Percentiles rank a stretch among this genome's conserved stretches.
phyloP scores from a whole-genome alignment of 164 flowering plant genomes.

The Umbilicus rupestris region DNA sequence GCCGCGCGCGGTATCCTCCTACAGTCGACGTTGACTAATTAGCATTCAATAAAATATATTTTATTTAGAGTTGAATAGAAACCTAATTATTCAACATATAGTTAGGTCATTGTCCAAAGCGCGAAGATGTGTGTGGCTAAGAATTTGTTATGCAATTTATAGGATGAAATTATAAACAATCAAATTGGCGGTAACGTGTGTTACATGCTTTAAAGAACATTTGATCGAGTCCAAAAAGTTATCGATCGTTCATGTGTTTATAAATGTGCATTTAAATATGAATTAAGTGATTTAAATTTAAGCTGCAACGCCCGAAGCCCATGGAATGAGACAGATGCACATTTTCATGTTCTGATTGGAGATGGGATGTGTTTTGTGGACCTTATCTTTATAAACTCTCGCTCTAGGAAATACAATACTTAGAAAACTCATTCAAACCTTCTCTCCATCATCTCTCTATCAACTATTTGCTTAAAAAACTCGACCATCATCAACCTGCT shows the following conservation, averaged over 20 bases:
- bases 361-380: neutral
- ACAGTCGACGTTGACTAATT: conserved; percentile 2
- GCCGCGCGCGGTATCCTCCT: neutral
- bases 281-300: neutral
- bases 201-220: neutral
- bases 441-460: neutral
- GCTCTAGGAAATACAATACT: neutral
- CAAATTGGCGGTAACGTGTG: too few species aligned
- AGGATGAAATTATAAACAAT: too few species aligned
- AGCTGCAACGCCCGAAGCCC: conserved; percentile 4
- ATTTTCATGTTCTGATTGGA: conserved; percentile 5
- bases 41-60: neutral
- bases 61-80: neutral
- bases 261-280: neutral
- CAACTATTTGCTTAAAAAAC: conserved; percentile 1
- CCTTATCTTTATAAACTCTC: conserved; percentile 6
- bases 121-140: too few species aligned
- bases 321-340: conserved; percentile 6
- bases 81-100: neutral
- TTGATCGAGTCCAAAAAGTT: neutral
- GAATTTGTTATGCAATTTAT: too few species aligned
- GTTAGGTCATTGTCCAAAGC: too few species aligned
- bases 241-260: neutral
- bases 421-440: conserved; percentile 4
- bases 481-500: neutral